Base-by-base conservation (phyloP, 192 early-diverging fungal genomes). In the Backusella circina region DNA sequence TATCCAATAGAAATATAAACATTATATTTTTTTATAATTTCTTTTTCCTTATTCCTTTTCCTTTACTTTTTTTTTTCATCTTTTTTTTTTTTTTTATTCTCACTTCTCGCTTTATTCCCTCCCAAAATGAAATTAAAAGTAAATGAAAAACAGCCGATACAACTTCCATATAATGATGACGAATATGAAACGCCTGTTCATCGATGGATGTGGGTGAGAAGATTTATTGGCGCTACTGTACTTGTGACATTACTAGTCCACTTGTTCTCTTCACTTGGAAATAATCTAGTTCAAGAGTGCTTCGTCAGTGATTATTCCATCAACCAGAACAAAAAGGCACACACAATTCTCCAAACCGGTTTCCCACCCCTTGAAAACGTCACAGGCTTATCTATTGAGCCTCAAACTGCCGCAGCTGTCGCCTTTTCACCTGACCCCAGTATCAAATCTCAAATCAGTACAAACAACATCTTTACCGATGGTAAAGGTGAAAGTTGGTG, bases 331-430 rank as follows among this genome's bases (percentile, higher is more conserved):
- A 44, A 66, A 39, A 41, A 65, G 38, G 30, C 73, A 21, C 39
- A 39, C 12, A 50, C 39, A 10, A 65, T 74, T 21, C 65, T 74
- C 10, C 73, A 74, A 21, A 74, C 73, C 7, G 73, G 73, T 38
- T 74, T 74, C 65, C 73, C 73, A 67, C 65, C 73, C 33, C 38
- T 39, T 31, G 73, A 74, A 33, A 74, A 74, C 12, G 31, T 74
- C 37, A 38, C 73, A 32, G 73, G 64, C 41, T 28, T 44, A 67
- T 32, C 61, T 18, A 67, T 74, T 9, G 23, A 32, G 3, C 26
- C 65, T 21, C 32, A 37, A 8, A 50, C 65, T 41, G 36, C 73
- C 39, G 73, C 73, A 50, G 73, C 64, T 26, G 44, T 65, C 15
- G 73, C 73, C 8, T 74, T 74, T 33, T 74, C 73, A 44, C 73